Percentiles rank a stretch among this genome's conserved stretches.
These are phyloP conservation scores for Saururus chinensis DNA, from an alignment of 164 flowering plant species.

Conservation along the genomic window DNA sequence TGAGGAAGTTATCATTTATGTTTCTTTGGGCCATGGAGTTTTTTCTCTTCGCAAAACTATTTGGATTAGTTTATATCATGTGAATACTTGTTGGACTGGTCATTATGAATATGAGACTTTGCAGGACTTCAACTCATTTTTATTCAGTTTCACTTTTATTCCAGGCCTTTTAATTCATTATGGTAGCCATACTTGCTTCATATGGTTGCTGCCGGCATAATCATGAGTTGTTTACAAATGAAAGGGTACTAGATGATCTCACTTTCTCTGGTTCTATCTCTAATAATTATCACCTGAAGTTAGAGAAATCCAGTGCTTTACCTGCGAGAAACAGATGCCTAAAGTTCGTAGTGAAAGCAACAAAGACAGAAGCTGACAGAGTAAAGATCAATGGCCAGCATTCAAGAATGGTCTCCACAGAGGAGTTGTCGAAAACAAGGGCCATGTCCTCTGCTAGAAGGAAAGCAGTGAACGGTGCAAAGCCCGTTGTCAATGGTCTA, in stretches of 20 bases:
- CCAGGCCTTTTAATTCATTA: slow-evolving; percentile 19
- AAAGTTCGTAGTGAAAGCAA: slow-evolving; percentile 27
- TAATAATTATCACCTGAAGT: slow-evolving; percentile 8
- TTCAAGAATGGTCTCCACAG: slow-evolving; percentile 46
- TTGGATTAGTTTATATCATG: background rate
- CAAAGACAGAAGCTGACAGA: slow-evolving; percentile 33
- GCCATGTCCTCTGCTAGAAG: slow-evolving; percentile 16
- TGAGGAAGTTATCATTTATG: too few relatives aligned
- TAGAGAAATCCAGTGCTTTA: slow-evolving; percentile 10
- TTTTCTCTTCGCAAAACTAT: background rate
- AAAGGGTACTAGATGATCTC: slow-evolving; percentile 21
- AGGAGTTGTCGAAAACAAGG: slow-evolving; percentile 35
- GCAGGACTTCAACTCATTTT: background rate
- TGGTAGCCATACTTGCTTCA: slow-evolving; percentile 70
- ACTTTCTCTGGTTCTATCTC: slow-evolving; percentile 45
- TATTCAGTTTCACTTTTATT: background rate
- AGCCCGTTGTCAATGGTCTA: slow-evolving; percentile 23
- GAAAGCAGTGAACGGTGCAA: slow-evolving; percentile 28
- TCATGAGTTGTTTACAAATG: slow-evolving; percentile 20
- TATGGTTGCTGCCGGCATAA: slow-evolving; percentile 38
- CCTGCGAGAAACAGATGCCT: slow-evolving; percentile 6
- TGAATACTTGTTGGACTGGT: too few relatives aligned
- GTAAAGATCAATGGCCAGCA: slow-evolving; percentile 30
- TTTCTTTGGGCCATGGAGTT: too few relatives aligned
- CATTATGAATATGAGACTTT: background rate